A percentile compares a stretch with the other conserved stretches of the same genome.
Conservation (phyloP, 2,329 filamentous ascomycete genomes). For the Sporothrix brunneoviolacea region DNA sequence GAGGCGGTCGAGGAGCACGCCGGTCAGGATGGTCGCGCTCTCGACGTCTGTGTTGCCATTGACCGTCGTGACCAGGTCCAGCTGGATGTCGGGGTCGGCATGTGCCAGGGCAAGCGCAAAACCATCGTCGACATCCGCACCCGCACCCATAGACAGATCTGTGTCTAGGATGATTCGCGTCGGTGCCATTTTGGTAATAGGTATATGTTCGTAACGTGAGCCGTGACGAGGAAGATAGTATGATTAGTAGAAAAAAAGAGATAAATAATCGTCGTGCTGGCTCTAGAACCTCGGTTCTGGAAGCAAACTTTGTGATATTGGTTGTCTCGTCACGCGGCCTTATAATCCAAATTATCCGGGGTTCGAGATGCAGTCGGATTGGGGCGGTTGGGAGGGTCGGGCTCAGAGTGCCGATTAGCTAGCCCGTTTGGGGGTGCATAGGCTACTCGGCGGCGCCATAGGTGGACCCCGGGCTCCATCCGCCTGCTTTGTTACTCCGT, state of each 20-base stretch:
- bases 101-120: slow-evolving; percentile 5
- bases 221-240: too few species aligned
- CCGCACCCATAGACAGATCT: slow-evolving; percentile 5
- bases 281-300: too few species aligned
- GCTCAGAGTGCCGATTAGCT: neutral
- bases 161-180: slow-evolving; percentile 7
- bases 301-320: too few species aligned
- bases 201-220: neutral
- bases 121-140: slow-evolving; percentile 5
- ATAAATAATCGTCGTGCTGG: too few species aligned
- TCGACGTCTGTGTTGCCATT: neutral
- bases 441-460: neutral
- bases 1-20: neutral
- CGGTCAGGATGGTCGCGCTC: neutral
- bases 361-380: neutral
- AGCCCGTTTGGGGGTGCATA: neutral
- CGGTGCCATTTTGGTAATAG: neutral
- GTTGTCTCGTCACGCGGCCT: too few species aligned
- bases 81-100: neutral
- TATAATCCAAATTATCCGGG: neutral
- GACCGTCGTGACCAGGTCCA: neutral
- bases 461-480: too few species aligned
- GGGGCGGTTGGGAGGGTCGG: too few species aligned
- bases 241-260: too few species aligned
- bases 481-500: too few species aligned